Evolutionary conservation across 2,329 filamentous ascomycete genomes (phyloP).

Genomic region (Exophiala calicioides): DNA sequence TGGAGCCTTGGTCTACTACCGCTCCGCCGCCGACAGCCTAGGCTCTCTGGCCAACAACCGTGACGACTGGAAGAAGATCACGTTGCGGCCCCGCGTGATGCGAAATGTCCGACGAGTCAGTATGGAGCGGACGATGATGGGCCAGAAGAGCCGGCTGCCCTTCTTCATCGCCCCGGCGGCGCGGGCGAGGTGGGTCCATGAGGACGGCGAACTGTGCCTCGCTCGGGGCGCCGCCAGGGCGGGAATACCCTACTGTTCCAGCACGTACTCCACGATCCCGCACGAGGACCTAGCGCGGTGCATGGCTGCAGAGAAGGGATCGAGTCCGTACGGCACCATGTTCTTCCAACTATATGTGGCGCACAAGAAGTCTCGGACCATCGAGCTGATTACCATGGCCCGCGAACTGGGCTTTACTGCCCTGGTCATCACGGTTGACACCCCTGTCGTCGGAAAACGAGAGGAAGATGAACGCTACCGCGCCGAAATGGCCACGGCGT

Average conservation of each 20-base stretch:
- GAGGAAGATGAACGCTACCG: slow-evolving; percentile 60
- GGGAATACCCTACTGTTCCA: slow-evolving; percentile 38
- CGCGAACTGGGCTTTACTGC: slow-evolving; percentile 25
- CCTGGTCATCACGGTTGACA: slow-evolving; percentile 32
- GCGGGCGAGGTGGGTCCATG: slow-evolving; percentile 38
- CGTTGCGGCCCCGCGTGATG: slow-evolving; percentile 47
- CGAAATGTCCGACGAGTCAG: slow-evolving; percentile 36
- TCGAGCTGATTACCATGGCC: slow-evolving; percentile 45
- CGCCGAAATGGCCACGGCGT: slow-evolving; percentile 38
- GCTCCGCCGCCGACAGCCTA: slow-evolving; percentile 17
- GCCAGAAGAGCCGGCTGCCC: slow-evolving; percentile 36
- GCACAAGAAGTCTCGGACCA: slow-evolving; percentile 50
- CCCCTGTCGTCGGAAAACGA: slow-evolving; percentile 50
- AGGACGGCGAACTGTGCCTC: slow-evolving; percentile 40
- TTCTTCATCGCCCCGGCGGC: slow-evolving; percentile 44
- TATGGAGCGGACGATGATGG: slow-evolving; percentile 33
- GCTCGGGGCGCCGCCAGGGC: slow-evolving; percentile 36
- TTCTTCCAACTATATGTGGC: slow-evolving; percentile 56
- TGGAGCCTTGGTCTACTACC: slow-evolving; percentile 17
- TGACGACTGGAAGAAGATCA: slow-evolving; percentile 21
- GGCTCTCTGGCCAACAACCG: slow-evolving; percentile 21
- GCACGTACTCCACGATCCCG: slow-evolving; percentile 36
- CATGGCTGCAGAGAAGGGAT: neutral
- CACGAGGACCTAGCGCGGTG: slow-evolving; percentile 33
- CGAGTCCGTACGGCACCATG: neutral